phyloP scores from a whole-genome alignment of 768 basidiomycete species.

The Russula foetens region DNA sequence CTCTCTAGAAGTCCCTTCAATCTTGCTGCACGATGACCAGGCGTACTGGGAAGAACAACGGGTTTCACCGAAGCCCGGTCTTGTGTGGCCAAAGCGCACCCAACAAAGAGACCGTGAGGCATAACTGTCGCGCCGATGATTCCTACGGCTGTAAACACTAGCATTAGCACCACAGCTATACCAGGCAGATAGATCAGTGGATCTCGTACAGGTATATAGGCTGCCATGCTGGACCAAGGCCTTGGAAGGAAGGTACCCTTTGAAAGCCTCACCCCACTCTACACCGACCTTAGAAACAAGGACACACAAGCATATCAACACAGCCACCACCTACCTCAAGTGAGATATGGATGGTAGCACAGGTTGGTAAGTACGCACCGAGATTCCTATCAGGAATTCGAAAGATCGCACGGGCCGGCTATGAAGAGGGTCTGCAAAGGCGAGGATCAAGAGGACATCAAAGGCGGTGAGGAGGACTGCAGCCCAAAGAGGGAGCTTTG shows the following conservation, averaged over 20 bases:
- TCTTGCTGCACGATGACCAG: neutral
- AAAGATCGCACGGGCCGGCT: slow-evolving; percentile 52
- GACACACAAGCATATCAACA: slow-evolving; percentile 20
- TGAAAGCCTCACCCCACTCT: slow-evolving; percentile 11
- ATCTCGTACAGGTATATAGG: slow-evolving; percentile 14
- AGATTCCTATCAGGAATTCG: slow-evolving; percentile 45
- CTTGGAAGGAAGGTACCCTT: slow-evolving; percentile 18
- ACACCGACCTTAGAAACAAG: slow-evolving; percentile 17
- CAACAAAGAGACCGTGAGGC: slow-evolving; percentile 42
- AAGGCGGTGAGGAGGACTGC: slow-evolving; percentile 40
- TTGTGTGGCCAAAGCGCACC: slow-evolving; percentile 35
- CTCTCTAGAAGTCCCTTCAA: neutral
- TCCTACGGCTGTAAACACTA: slow-evolving; percentile 16
- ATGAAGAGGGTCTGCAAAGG: slow-evolving; percentile 59
- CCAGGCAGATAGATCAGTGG: neutral
- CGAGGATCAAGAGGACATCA: slow-evolving; percentile 54
- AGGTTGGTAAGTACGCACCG: slow-evolving; percentile 4
- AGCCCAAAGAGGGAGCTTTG: slow-evolving; percentile 40
- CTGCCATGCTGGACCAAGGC: slow-evolving; percentile 12
- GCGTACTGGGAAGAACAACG: neutral
- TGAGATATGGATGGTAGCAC: neutral
- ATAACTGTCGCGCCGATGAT: slow-evolving; percentile 37
- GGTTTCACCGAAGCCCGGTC: slow-evolving; percentile 27
- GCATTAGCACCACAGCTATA: neutral
- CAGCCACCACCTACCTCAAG: slow-evolving; percentile 12